These are phyloP conservation scores for Globisporangium cylindrosporum DNA, from an alignment of 352 stramenopile genomes.

Conservation along the genomic window DNA sequence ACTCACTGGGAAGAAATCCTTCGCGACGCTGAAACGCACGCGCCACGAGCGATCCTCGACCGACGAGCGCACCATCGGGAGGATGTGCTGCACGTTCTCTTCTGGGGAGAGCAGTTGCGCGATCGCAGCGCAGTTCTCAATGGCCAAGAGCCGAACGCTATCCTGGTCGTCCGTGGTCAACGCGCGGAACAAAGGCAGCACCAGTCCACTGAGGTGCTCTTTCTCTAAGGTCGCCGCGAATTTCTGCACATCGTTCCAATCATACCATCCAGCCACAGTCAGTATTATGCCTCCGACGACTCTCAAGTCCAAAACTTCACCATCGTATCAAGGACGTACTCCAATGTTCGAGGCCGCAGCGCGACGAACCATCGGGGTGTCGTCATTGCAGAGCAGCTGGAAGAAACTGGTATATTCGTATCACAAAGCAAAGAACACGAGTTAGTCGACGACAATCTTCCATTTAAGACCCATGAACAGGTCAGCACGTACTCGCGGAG, in stretches of 20 bases:
- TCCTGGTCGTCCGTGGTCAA: constrained; percentile 93
- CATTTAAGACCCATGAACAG: background rate
- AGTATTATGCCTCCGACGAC: background rate
- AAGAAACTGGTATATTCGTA: constrained; percentile 44
- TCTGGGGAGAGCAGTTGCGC: constrained; percentile 68
- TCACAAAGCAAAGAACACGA: background rate
- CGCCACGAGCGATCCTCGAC: constrained; percentile 90
- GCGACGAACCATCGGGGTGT: constrained; percentile 87
- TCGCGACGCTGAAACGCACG: constrained; percentile 93
- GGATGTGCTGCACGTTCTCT: constrained; percentile 70
- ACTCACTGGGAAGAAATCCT: constrained; percentile 86
- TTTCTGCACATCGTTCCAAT: constrained; percentile 34
- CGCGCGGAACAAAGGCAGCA: constrained; percentile 86
- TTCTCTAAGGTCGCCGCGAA: constrained; percentile 71
- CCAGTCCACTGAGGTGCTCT: constrained; percentile 58
- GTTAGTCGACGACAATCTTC: constrained; percentile 1
- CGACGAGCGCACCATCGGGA: constrained; percentile 72
- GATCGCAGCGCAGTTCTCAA: constrained; percentile 85
- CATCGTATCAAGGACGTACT: constrained; percentile 24
- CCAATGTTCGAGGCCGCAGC: constrained; percentile 78
- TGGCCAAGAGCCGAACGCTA: constrained; percentile 91
- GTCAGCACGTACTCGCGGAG: constrained; percentile 68
- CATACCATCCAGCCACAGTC: background rate
- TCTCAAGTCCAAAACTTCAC: background rate
- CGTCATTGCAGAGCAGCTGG: constrained; percentile 77